Evolutionary conservation across 2,329 filamentous ascomycete genomes (phyloP).

Genomic region (Scedosporium aurantiacum): DNA sequence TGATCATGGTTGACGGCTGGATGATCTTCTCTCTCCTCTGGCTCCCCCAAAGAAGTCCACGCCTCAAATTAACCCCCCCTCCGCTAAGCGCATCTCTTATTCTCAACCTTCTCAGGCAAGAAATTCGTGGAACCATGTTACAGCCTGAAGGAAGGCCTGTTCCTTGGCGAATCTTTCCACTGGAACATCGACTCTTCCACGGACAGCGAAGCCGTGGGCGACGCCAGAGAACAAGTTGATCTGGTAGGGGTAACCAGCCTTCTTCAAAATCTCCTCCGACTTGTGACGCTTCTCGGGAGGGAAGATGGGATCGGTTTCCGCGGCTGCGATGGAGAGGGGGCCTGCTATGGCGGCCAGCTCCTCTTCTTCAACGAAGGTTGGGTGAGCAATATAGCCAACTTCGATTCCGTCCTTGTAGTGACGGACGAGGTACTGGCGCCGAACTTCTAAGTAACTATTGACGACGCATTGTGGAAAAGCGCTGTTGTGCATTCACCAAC

Average conservation of each 20-base stretch:
- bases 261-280: slow-evolving; percentile 49
- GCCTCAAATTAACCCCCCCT: no score
- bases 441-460: not conserved
- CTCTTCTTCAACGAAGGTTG: slow-evolving; percentile 58
- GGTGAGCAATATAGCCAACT: slow-evolving; percentile 65
- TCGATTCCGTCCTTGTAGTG: slow-evolving; percentile 54
- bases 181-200: slow-evolving; percentile 32
- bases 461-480: not conserved
- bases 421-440: slow-evolving; percentile 51
- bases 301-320: slow-evolving; percentile 56
- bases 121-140: slow-evolving; percentile 56
- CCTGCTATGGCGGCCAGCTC: slow-evolving; percentile 55
- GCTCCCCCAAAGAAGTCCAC: no score
- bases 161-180: slow-evolving; percentile 56
- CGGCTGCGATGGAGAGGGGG: slow-evolving; percentile 56
- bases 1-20: no score
- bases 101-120: not conserved
- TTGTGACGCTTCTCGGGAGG: slow-evolving; percentile 50
- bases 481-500: slow-evolving; percentile 21
- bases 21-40: no score
- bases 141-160: slow-evolving; percentile 67
- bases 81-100: no score
- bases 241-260: slow-evolving; percentile 54
- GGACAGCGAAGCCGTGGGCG: slow-evolving; percentile 64
- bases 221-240: slow-evolving; percentile 65